These are phyloP conservation scores for Dryas drummondii DNA, from an alignment of 306 rosid species.

Conservation along the genomic window DNA sequence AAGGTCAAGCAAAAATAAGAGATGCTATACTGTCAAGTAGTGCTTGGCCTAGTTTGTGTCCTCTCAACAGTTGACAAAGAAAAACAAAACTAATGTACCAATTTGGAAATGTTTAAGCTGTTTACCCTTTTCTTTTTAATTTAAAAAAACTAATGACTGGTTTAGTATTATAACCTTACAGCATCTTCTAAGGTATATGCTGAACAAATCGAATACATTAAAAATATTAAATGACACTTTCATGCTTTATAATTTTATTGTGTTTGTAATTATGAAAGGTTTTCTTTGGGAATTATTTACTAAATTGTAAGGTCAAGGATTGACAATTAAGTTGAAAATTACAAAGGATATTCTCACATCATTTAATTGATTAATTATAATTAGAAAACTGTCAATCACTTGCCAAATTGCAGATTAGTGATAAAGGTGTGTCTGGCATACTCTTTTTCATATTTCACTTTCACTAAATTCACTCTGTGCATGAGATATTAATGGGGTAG, in stretches of 20 bases:
- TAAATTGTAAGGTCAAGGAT: conserved; percentile 5
- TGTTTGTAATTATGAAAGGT: not conserved
- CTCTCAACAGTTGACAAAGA: not conserved
- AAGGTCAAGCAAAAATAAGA: too few relatives aligned
- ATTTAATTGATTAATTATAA: not conserved
- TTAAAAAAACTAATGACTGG: not conserved
- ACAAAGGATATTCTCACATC: conserved; percentile 5
- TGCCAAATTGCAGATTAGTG: conserved; percentile 19
- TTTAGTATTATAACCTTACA: not conserved
- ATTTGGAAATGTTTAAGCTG: not conserved
- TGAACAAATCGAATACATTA: not conserved
- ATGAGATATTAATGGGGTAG: not conserved
- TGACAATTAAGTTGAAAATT: conserved; percentile 20
- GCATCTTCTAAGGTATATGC: conserved; percentile 13
- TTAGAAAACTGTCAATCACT: not conserved
- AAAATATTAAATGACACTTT: conserved; percentile 2
- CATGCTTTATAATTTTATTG: not conserved
- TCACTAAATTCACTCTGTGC: not conserved
- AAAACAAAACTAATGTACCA: not conserved
- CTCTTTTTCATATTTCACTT: not conserved
- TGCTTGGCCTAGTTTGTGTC: not conserved
- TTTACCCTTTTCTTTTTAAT: too few relatives aligned
- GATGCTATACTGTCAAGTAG: too few relatives aligned
- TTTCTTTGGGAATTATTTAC: not conserved
- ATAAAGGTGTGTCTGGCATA: conserved; percentile 4